phyloP scores from a whole-genome alignment of 2,329 filamentous ascomycete genomes.

The Daldinia sp. region DNA sequence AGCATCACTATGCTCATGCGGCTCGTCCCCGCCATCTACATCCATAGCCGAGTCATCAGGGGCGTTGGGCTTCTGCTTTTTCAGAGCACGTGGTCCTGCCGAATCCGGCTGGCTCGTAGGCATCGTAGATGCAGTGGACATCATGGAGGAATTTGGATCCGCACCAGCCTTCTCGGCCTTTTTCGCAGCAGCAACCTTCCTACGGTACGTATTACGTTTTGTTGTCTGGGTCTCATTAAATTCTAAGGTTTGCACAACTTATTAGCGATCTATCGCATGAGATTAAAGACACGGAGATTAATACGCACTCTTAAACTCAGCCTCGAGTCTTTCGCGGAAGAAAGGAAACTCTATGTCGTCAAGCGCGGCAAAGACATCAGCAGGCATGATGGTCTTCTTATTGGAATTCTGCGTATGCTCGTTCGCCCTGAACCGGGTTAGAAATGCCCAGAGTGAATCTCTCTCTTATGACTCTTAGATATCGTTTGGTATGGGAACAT shows the following conservation, averaged over 20 bases:
- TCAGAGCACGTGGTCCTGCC: slow-evolving; percentile 44
- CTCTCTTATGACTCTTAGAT: neutral
- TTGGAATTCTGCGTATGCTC: slow-evolving; percentile 71
- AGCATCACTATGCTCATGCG: slow-evolving; percentile 50
- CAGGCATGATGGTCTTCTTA: slow-evolving; percentile 80
- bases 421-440: slow-evolving; percentile 66
- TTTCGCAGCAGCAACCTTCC: slow-evolving; percentile 74
- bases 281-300: neutral
- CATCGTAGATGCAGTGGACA: slow-evolving; percentile 38
- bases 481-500: slow-evolving; percentile 50
- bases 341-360: slow-evolving; percentile 82
- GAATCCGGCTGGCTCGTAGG: slow-evolving; percentile 32
- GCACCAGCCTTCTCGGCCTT: slow-evolving; percentile 43
- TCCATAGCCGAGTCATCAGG: slow-evolving; percentile 56
- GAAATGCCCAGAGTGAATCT: neutral
- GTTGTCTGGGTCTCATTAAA: slow-evolving; percentile 77
- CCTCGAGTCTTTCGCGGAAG: slow-evolving; percentile 71
- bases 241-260: slow-evolving; percentile 54
- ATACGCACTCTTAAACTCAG: slow-evolving; percentile 74
- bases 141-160: slow-evolving; percentile 48
- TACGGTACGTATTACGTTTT: slow-evolving; percentile 77
- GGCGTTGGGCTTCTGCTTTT: slow-evolving; percentile 52
- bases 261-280: slow-evolving; percentile 3
- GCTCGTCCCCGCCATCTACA: slow-evolving; percentile 50
- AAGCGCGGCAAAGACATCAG: slow-evolving; percentile 79